Conservation (phyloP, 768 basidiomycete genomes). For the Lactarius hatsudake region DNA sequence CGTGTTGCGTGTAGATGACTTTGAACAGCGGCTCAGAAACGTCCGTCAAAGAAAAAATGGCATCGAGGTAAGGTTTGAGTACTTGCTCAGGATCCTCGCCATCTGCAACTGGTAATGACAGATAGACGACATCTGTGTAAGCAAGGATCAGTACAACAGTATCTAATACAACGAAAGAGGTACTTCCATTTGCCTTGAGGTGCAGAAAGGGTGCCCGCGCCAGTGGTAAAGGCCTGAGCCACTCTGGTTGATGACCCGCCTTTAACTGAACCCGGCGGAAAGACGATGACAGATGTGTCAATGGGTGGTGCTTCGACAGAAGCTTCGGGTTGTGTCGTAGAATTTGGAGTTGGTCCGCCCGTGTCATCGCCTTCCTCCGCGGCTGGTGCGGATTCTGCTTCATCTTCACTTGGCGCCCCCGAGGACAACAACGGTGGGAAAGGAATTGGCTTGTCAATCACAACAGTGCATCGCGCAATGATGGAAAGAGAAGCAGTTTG, state of each 20-base stretch:
- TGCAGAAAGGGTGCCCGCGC: slow-evolving; percentile 70
- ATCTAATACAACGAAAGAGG: not conserved
- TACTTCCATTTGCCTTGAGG: slow-evolving; percentile 70
- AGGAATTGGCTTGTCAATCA: slow-evolving; percentile 44
- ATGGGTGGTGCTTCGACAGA: slow-evolving; percentile 28
- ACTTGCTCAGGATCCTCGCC: slow-evolving; percentile 23
- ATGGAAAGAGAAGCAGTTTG: slow-evolving; percentile 11
- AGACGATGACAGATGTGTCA: slow-evolving; percentile 70
- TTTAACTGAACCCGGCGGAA: slow-evolving; percentile 62
- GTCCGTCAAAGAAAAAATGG: slow-evolving; percentile 21
- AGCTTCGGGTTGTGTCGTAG: not conserved
- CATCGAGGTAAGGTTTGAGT: slow-evolving; percentile 34
- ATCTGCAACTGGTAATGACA: slow-evolving; percentile 23
- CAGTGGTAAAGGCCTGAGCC: slow-evolving; percentile 63
- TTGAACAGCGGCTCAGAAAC: slow-evolving; percentile 22
- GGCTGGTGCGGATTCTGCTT: slow-evolving; percentile 17
- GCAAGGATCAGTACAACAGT: not conserved
- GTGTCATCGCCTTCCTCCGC: slow-evolving; percentile 13
- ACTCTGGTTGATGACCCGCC: slow-evolving; percentile 46
- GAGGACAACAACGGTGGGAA: slow-evolving; percentile 34
- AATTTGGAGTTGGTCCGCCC: not conserved
- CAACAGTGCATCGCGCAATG: slow-evolving; percentile 49
- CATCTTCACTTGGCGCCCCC: slow-evolving; percentile 26
- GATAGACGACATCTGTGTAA: slow-evolving; percentile 25
- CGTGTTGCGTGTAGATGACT: slow-evolving; percentile 19